Conservation (phyloP, 352 stramenopile species). For the Phytophthora citrophthora region DNA sequence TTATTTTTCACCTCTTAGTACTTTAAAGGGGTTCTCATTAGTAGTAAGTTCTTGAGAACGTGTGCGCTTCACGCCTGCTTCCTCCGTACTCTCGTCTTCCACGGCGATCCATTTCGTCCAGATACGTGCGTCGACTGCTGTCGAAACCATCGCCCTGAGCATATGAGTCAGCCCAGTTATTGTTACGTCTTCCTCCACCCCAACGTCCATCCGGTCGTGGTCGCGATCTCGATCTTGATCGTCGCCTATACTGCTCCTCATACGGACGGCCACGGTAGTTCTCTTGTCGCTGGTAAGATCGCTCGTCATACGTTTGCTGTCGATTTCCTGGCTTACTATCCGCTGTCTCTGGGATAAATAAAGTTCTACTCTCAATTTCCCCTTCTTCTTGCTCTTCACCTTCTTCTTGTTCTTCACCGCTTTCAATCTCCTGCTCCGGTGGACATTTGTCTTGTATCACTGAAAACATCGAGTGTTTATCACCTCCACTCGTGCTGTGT, state of each 20-base stretch:
- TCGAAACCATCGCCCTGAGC: conserved; percentile 10
- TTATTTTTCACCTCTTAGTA: too few species aligned
- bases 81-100: conserved; percentile 11
- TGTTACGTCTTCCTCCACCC: background rate
- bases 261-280: conserved; percentile 6
- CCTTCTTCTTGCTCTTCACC: conserved; percentile 26
- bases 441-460: background rate
- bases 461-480: background rate
- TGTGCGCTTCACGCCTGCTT: background rate
- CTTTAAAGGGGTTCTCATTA: too few species aligned
- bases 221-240: conserved; percentile 24
- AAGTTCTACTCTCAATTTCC: conserved; percentile 19
- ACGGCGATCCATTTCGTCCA: conserved; percentile 9
- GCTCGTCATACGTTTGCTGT: conserved; percentile 4
- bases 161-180: conserved; percentile 11
- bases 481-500: background rate
- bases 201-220: conserved; percentile 5
- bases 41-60: conserved; percentile 14
- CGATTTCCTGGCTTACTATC: background rate
- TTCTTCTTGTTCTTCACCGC: conserved; percentile 27
- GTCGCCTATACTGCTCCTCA: conserved; percentile 9
- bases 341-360: background rate
- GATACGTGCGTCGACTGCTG: conserved; percentile 12
- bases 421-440: conserved; percentile 1
- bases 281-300: conserved; percentile 7